phyloP scores from a whole-genome alignment of 208 protist genomes.

The Crithidia thermophila region DNA sequence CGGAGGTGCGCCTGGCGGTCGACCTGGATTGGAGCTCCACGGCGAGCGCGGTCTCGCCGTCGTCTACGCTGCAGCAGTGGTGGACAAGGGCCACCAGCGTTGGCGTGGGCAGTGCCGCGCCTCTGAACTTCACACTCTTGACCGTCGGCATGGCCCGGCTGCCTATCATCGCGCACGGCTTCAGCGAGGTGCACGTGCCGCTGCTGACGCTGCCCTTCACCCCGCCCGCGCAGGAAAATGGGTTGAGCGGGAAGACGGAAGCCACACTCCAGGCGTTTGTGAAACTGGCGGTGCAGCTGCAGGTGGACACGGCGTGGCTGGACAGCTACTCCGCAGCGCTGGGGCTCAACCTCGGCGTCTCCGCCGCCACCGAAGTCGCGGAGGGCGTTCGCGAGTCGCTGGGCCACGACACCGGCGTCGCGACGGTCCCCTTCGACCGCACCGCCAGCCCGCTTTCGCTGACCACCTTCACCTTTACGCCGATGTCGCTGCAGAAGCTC shows the following conservation, averaged over 20 bases:
- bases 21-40: not conserved
- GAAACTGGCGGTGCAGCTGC: constrained; percentile 9
- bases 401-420: not conserved
- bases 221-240: too few species aligned
- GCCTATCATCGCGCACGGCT: constrained; percentile 37
- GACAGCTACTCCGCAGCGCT: constrained; percentile 4
- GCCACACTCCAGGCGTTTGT: not conserved
- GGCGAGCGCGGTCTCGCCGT: not conserved
- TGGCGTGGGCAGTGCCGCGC: not conserved
- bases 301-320: constrained; percentile 20
- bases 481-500: constrained; percentile 17
- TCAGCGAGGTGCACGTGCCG: constrained; percentile 23
- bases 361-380: constrained; percentile 1
- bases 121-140: not conserved
- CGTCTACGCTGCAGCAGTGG: constrained; percentile 9
- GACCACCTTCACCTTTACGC: constrained; percentile 26
- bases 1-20: constrained; percentile 14
- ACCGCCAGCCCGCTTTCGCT: constrained; percentile 14
- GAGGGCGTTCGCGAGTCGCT: not conserved
- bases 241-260: too few species aligned
- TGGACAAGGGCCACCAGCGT: not conserved
- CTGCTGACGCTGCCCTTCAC: constrained; percentile 20
- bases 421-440: not conserved
- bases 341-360: constrained; percentile 16
- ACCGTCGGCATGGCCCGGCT: constrained; percentile 13